phyloP scores from a whole-genome alignment of 2,329 filamentous ascomycete genomes.

The Capronia epimyces region DNA sequence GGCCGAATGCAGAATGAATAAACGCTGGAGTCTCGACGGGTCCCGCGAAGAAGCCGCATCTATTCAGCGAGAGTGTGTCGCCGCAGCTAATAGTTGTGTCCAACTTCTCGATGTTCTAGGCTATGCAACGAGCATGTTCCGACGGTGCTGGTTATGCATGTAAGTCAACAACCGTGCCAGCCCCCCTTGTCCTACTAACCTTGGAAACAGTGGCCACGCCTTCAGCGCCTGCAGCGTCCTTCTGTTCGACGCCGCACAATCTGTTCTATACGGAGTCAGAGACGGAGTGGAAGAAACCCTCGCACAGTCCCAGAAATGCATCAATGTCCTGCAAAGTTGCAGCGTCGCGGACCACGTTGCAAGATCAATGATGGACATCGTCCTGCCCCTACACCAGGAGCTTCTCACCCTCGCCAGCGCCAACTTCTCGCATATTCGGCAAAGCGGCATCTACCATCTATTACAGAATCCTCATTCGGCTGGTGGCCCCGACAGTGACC shows the following conservation, averaged over 20 bases:
- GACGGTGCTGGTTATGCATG: constrained; percentile 13
- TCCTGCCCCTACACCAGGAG: constrained; percentile 11
- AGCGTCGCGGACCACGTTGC: constrained; percentile 10
- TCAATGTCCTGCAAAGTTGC: constrained; percentile 9
- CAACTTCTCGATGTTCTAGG: constrained; percentile 5
- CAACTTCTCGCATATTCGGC: not conserved
- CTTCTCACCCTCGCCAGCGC: not conserved
- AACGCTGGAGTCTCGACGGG: constrained; percentile 11
- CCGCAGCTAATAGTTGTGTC: constrained; percentile 7
- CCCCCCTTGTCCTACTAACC: not conserved
- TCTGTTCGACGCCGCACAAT: constrained; percentile 7
- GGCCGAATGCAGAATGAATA: constrained; percentile 11
- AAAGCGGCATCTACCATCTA: not conserved
- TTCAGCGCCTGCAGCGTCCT: constrained; percentile 13
- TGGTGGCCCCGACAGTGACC: not conserved
- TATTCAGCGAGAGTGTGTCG: constrained; percentile 6
- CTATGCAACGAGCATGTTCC: constrained; percentile 6
- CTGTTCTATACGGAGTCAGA: constrained; percentile 4
- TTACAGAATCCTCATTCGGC: not conserved
- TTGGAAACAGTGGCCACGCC: constrained; percentile 8
- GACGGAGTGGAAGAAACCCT: constrained; percentile 3
- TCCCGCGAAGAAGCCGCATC: constrained; percentile 1
- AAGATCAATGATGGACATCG: constrained; percentile 11
- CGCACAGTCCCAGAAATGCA: constrained; percentile 7
- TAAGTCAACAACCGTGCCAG: not conserved